Percentiles rank a stretch among this genome's conserved stretches.
Evolutionary conservation across 345 rosid species (phyloP).

Genomic region (Camelina sativa): DNA sequence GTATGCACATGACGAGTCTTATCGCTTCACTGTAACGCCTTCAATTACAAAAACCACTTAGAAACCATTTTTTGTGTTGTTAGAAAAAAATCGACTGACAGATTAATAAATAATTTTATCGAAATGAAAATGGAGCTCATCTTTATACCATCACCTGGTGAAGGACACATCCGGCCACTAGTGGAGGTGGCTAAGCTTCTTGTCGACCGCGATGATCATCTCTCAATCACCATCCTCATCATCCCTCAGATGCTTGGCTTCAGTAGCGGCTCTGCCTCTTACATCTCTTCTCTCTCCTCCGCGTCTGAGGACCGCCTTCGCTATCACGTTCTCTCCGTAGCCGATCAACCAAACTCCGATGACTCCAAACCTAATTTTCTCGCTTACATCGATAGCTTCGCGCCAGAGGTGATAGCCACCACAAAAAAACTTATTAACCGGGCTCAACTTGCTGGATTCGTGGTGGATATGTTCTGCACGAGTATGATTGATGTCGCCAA

Average conservation of each 20-base stretch:
- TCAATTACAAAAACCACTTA: neutral
- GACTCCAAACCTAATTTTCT: neutral
- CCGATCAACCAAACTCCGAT: conserved; percentile 17
- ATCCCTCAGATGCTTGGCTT: conserved; percentile 41
- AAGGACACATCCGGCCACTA: conserved; percentile 54
- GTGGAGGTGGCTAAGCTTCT: conserved; percentile 54
- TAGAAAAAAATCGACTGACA: no score
- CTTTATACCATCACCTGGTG: conserved; percentile 56
- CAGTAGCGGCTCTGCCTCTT: conserved; percentile 30
- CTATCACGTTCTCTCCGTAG: conserved; percentile 45
- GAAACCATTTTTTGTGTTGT: neutral
- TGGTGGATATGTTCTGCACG: conserved; percentile 61
- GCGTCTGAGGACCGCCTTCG: conserved; percentile 37
- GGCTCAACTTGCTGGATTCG: conserved; percentile 50
- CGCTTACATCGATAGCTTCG: conserved; percentile 37
- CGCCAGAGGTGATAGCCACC: conserved; percentile 45
- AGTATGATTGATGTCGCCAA: conserved; percentile 56
- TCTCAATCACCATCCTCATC: conserved; percentile 58
- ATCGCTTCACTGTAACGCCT: conserved; percentile 1
- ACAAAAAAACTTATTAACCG: conserved; percentile 23
- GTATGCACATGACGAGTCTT: conserved; percentile 2
- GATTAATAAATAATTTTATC: no score
- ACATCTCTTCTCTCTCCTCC: conserved; percentile 42
- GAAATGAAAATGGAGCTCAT: conserved; percentile 44
- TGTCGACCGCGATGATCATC: conserved; percentile 46